Conservation (phyloP, 805 yeast genomes). For the Candida odintsovae region DNA sequence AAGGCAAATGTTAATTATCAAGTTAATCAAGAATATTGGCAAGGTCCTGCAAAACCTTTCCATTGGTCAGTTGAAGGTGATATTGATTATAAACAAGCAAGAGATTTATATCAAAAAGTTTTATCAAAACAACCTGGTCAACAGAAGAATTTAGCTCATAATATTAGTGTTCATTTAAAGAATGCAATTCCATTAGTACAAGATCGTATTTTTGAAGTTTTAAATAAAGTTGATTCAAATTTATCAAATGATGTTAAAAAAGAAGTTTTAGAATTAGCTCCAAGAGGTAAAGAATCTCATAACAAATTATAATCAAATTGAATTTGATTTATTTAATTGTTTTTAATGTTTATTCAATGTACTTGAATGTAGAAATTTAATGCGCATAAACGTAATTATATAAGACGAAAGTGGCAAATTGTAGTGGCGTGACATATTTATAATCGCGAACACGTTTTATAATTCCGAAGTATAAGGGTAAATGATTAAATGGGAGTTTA, state of each 20-base stretch:
- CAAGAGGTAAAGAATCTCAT: constrained; percentile 11
- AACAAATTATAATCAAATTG: neutral
- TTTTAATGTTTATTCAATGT: too few relatives aligned
- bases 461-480: too few relatives aligned
- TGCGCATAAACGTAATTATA: too few relatives aligned
- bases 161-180: constrained; percentile 68
- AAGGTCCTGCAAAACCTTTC: constrained; percentile 76
- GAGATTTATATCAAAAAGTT: constrained; percentile 60
- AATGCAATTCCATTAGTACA: constrained; percentile 72
- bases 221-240: constrained; percentile 62
- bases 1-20: constrained; percentile 31
- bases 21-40: constrained; percentile 74
- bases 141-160: constrained; percentile 78
- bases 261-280: constrained; percentile 45
- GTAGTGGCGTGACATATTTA: too few relatives aligned
- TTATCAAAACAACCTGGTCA: constrained; percentile 74
- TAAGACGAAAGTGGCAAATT: too few relatives aligned
- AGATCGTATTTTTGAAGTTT: constrained; percentile 73
- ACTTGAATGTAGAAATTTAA: too few relatives aligned
- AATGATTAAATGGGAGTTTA: too few relatives aligned
- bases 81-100: constrained; percentile 72
- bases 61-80: constrained; percentile 76
- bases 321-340: neutral
- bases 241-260: constrained; percentile 64
- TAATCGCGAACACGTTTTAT: too few relatives aligned